Evolutionary conservation across 345 rosid genomes (phyloP).

Genomic region (Cardiospermum halicacabum): DNA sequence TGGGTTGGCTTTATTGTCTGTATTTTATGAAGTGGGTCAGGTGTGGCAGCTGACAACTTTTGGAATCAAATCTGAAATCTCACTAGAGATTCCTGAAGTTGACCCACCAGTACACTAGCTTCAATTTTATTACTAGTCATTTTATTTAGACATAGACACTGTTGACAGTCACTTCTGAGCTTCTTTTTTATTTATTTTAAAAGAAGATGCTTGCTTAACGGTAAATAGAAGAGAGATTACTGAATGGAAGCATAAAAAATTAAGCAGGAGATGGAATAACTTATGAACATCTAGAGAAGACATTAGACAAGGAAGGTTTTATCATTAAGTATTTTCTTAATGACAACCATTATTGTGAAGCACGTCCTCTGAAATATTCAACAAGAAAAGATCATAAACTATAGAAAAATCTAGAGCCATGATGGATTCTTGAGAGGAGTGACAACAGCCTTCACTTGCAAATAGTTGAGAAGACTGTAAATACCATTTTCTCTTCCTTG

Average conservation of each 20-base stretch:
- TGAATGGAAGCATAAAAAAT: neutral
- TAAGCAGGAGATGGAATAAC: neutral
- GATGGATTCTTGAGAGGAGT: slow-evolving; percentile 78
- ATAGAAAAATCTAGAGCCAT: slow-evolving; percentile 49
- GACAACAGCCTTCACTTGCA: slow-evolving; percentile 94
- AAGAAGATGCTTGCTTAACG: no score
- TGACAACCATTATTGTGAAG: neutral
- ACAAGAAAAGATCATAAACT: neutral
- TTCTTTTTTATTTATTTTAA: no score
- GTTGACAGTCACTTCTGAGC: no score
- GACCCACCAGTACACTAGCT: neutral
- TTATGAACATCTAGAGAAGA: neutral
- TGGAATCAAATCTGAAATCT: neutral
- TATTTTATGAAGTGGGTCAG: neutral
- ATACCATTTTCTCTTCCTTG: slow-evolving; percentile 85
- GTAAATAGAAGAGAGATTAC: neutral
- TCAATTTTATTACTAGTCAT: no score
- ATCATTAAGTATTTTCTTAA: neutral
- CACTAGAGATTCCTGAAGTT: neutral
- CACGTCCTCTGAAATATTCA: neutral
- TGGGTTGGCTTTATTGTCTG: neutral
- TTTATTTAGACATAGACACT: no score
- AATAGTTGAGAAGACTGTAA: slow-evolving; percentile 66
- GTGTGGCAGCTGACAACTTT: neutral
- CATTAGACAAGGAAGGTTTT: neutral